Evolutionary conservation across 768 basidiomycete genomes (phyloP).

Genomic region (Amanita pallidorosea): DNA sequence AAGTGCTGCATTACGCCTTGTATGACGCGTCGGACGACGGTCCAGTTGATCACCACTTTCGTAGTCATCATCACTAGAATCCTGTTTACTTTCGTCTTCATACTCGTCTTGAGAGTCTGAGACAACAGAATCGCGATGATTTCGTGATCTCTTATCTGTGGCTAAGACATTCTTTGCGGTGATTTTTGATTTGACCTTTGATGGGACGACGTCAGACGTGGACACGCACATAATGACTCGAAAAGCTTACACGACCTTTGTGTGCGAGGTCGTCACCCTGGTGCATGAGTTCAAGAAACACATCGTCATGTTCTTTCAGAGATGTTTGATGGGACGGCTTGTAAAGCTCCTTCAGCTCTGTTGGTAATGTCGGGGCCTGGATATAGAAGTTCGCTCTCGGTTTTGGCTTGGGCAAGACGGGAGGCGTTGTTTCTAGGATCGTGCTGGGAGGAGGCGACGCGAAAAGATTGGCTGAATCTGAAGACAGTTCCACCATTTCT

Average conservation of each 20-base stretch:
- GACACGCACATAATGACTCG: constrained; percentile 3
- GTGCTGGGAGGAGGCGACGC: background rate
- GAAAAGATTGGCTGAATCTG: constrained; percentile 3
- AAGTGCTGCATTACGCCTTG: constrained; percentile 21
- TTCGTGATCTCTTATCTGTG: constrained; percentile 15
- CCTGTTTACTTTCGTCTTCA: constrained; percentile 11
- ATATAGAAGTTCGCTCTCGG: constrained; percentile 20
- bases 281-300: constrained; percentile 38
- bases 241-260: constrained; percentile 30
- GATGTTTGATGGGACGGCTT: constrained; percentile 21
- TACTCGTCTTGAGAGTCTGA: constrained; percentile 23
- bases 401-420: background rate
- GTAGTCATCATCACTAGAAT: constrained; percentile 19
- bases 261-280: constrained; percentile 45
- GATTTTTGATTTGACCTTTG: constrained; percentile 40
- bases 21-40: constrained; percentile 11
- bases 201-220: constrained; percentile 23
- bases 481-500: background rate
- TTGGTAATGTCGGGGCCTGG: constrained; percentile 23
- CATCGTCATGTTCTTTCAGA: constrained; percentile 22
- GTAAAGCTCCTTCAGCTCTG: constrained; percentile 30
- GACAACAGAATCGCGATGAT: constrained; percentile 11
- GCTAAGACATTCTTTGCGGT: constrained; percentile 31
- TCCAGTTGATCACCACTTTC: constrained; percentile 13
- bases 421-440: background rate